Conservation (phyloP, 2,329 filamentous ascomycete genomes). For the Colletotrichum tamarilloi region DNA sequence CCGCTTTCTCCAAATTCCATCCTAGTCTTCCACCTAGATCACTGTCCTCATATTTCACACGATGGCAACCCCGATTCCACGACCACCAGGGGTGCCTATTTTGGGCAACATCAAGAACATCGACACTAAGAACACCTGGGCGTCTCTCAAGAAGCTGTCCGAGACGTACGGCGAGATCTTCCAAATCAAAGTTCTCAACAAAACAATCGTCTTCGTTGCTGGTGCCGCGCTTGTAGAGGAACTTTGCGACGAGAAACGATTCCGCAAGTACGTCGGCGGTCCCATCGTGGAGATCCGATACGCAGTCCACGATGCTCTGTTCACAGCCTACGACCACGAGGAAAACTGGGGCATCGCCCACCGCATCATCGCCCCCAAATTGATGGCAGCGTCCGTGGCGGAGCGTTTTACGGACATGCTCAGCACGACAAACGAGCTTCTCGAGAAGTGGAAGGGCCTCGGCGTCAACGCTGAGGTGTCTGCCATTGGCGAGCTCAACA, state of each 20-base stretch:
- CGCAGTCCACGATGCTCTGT: slow-evolving; percentile 62
- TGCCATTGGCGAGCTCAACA: slow-evolving; percentile 61
- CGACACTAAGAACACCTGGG: slow-evolving; percentile 49
- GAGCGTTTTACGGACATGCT: slow-evolving; percentile 59
- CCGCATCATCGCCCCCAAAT: slow-evolving; percentile 61
- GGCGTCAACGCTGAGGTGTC: slow-evolving; percentile 52
- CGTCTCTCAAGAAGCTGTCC: slow-evolving; percentile 48
- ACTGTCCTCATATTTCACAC: not conserved
- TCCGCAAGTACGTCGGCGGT: slow-evolving; percentile 64
- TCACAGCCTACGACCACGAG: slow-evolving; percentile 62
- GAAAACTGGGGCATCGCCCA: slow-evolving; percentile 61
- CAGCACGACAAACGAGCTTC: slow-evolving; percentile 60
- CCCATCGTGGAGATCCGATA: slow-evolving; percentile 64
- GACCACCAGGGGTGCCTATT: slow-evolving; percentile 48
- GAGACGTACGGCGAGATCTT: slow-evolving; percentile 53
- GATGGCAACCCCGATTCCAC: slow-evolving; percentile 50
- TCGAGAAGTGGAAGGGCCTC: slow-evolving; percentile 59
- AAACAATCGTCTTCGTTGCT: slow-evolving; percentile 53
- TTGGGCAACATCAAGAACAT: slow-evolving; percentile 51
- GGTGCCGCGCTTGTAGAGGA: slow-evolving; percentile 54
- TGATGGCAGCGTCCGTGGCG: slow-evolving; percentile 48
- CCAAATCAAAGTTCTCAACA: slow-evolving; percentile 48
- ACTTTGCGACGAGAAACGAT: slow-evolving; percentile 62
- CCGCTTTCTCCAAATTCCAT: not conserved
- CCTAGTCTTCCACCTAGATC: not conserved